Percentiles rank a stretch among this genome's conserved stretches.
phyloP scores from a whole-genome alignment of 1,284 basidiomycete genomes.

The Trametes versicolor region DNA sequence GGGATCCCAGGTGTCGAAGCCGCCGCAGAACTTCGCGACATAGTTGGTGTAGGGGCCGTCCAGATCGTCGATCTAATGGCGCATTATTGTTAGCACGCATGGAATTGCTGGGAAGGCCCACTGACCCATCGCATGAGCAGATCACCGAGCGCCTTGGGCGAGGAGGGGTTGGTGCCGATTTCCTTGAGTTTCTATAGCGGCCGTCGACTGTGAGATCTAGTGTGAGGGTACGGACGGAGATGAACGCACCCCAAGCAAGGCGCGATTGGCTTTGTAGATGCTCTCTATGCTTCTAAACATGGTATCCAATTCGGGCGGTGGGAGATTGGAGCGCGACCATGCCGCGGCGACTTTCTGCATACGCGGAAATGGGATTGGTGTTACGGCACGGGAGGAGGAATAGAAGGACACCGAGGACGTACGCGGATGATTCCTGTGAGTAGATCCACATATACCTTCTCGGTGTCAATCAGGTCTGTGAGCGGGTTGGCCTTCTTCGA shows the following conservation, averaged over 20 bases:
- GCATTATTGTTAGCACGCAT: conserved; percentile 2
- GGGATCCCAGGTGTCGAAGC: conserved; percentile 87
- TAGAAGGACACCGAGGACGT: conserved; percentile 45
- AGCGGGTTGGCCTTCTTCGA: conserved; percentile 83
- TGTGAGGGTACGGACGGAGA: background rate
- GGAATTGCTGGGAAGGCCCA: conserved; percentile 29
- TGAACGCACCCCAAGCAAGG: conserved; percentile 75
- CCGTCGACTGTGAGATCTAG: conserved; percentile 20
- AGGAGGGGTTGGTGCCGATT: conserved; percentile 92
- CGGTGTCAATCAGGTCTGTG: conserved; percentile 93
- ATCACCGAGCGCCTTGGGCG: conserved; percentile 96
- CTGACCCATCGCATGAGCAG: conserved; percentile 96
- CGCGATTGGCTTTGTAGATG: conserved; percentile 92
- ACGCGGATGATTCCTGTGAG: conserved; percentile 92
- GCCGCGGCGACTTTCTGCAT: conserved; percentile 93
- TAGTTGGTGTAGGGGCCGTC: conserved; percentile 90
- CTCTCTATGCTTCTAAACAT: conserved; percentile 96
- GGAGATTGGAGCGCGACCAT: conserved; percentile 95
- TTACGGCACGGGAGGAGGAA: conserved; percentile 20
- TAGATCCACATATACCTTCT: conserved; percentile 93
- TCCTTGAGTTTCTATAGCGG: conserved; percentile 86
- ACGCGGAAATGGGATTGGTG: conserved; percentile 16
- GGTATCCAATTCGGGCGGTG: conserved; percentile 89
- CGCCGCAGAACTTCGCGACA: conserved; percentile 74
- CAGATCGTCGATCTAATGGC: conserved; percentile 84